Evolutionary conservation across 2,329 filamentous ascomycete species (phyloP).

Genomic region (Botryotinia convoluta): DNA sequence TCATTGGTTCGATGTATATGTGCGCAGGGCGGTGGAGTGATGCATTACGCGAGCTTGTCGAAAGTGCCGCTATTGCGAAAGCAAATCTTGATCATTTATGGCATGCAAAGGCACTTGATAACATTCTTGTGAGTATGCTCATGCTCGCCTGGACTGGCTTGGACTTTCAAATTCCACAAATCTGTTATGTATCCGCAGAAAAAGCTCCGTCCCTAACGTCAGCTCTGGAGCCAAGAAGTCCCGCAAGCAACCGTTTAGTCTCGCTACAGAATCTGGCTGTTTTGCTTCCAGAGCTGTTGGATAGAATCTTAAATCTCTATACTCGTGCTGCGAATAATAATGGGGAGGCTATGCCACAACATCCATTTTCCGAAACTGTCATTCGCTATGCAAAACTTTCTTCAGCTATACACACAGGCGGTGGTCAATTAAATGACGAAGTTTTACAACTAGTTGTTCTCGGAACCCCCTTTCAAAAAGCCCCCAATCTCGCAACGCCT

Average conservation of each 20-base stretch:
- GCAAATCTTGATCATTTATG: constrained; percentile 89
- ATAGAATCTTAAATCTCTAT: constrained; percentile 73
- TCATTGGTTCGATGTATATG: constrained; percentile 82
- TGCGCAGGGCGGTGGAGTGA: constrained; percentile 88
- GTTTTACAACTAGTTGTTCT: constrained; percentile 64
- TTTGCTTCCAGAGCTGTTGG: constrained; percentile 70
- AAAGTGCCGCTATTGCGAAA: constrained; percentile 74
- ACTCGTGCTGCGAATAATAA: constrained; percentile 60
- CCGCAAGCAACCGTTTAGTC: constrained; percentile 34
- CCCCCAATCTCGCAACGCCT: constrained; percentile 47
- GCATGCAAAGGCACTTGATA: constrained; percentile 93
- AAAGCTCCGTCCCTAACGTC: constrained; percentile 32
- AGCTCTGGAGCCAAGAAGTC: constrained; percentile 36
- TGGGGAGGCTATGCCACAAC: constrained; percentile 66
- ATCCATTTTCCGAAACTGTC: constrained; percentile 69
- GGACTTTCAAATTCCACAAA: constrained; percentile 72
- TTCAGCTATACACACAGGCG: constrained; percentile 62
- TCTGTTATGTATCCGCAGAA: constrained; percentile 44
- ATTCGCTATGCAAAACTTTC: constrained; percentile 72
- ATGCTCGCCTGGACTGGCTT: constrained; percentile 81
- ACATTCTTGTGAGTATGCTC: constrained; percentile 77
- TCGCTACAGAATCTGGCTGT: constrained; percentile 52
- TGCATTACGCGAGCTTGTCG: constrained; percentile 77
- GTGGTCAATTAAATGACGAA: constrained; percentile 59
- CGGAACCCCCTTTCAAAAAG: constrained; percentile 55